Conservation (phyloP, 2,329 filamentous ascomycete genomes). For the Pseudohalonectria lignicola region DNA sequence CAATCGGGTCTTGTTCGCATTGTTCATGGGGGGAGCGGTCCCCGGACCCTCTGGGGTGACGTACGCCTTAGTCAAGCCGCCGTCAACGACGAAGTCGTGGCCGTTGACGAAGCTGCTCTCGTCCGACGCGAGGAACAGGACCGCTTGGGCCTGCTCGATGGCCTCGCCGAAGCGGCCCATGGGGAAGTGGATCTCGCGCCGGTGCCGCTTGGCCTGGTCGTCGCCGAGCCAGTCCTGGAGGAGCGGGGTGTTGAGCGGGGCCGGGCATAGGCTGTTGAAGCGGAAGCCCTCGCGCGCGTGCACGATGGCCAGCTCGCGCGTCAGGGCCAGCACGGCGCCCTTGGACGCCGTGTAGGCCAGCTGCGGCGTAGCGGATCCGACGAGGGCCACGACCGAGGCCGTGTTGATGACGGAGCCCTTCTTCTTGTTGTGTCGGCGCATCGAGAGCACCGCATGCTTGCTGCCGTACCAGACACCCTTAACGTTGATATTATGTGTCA, state of each 20-base stretch:
- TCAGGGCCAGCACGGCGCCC: slow-evolving; percentile 83
- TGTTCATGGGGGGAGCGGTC: slow-evolving; percentile 44
- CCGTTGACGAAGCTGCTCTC: slow-evolving; percentile 87
- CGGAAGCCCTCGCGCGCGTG: slow-evolving; percentile 81
- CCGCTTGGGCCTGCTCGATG: slow-evolving; percentile 85
- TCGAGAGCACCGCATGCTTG: slow-evolving; percentile 79
- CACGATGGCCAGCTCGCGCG: slow-evolving; percentile 81
- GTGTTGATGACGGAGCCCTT: slow-evolving; percentile 85
- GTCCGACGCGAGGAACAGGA: slow-evolving; percentile 77
- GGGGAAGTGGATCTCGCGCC: slow-evolving; percentile 85
- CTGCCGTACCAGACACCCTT: slow-evolving; percentile 96
- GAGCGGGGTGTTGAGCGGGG: slow-evolving; percentile 83
- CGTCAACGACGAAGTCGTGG: slow-evolving; percentile 88
- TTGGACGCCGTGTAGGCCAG: slow-evolving; percentile 91
- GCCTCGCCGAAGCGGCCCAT: slow-evolving; percentile 82
- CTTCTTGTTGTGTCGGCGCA: slow-evolving; percentile 71
- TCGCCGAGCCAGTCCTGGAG: slow-evolving; percentile 91
- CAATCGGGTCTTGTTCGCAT: slow-evolving; percentile 39
- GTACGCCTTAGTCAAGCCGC: slow-evolving; percentile 91
- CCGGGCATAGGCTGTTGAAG: slow-evolving; percentile 86
- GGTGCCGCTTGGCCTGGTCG: slow-evolving; percentile 66
- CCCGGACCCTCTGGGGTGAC: slow-evolving; percentile 54
- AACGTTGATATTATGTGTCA: slow-evolving; percentile 90
- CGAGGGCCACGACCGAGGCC: slow-evolving; percentile 76
- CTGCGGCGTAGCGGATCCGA: slow-evolving; percentile 80